These are phyloP conservation scores for Curvularia hawaiiensis DNA, from an alignment of 2,329 filamentous ascomycete genomes.

Conservation along the genomic window DNA sequence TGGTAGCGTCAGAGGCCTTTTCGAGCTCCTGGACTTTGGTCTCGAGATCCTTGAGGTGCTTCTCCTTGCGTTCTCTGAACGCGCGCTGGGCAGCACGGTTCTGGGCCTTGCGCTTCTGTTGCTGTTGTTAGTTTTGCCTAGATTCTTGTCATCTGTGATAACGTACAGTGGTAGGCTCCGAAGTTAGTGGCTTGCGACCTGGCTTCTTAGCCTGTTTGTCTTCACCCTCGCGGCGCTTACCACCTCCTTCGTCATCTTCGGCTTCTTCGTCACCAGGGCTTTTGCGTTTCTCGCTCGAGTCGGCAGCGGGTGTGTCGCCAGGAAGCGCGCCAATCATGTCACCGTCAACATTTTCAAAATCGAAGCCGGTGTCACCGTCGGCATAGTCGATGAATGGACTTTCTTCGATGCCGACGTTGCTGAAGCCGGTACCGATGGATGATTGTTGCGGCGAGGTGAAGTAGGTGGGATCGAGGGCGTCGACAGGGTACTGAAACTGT, in stretches of 20 bases:
- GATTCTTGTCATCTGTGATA: constrained; percentile 6
- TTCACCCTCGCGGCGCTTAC: constrained; percentile 80
- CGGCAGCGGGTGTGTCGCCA: constrained; percentile 63
- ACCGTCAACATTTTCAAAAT: constrained; percentile 70
- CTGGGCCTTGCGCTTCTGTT: constrained; percentile 86
- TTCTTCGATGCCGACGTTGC: constrained; percentile 63
- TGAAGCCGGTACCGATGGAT: constrained; percentile 52
- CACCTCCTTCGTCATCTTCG: constrained; percentile 66
- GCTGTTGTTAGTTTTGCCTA: constrained; percentile 29
- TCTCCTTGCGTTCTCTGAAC: constrained; percentile 67
- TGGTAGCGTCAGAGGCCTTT: constrained; percentile 81
- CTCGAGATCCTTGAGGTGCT: constrained; percentile 72
- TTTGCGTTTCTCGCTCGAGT: constrained; percentile 65
- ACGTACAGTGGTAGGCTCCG: constrained; percentile 93
- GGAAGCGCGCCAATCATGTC: constrained; percentile 80
- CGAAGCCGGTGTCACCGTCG: constrained; percentile 74
- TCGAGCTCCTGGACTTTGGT: constrained; percentile 70
- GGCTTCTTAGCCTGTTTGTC: constrained; percentile 94
- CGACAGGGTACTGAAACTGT: constrained; percentile 41
- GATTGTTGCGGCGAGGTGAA: constrained; percentile 48
- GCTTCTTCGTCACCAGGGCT: constrained; percentile 72
- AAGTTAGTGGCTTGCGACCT: constrained; percentile 92
- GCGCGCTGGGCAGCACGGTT: constrained; percentile 66
- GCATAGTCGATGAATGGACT: constrained; percentile 86
- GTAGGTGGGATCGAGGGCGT: constrained; percentile 43